Percentiles rank a stretch among this genome's conserved stretches.
Conservation (phyloP, 768 basidiomycete species). For the Cystobasidium tubakii region DNA sequence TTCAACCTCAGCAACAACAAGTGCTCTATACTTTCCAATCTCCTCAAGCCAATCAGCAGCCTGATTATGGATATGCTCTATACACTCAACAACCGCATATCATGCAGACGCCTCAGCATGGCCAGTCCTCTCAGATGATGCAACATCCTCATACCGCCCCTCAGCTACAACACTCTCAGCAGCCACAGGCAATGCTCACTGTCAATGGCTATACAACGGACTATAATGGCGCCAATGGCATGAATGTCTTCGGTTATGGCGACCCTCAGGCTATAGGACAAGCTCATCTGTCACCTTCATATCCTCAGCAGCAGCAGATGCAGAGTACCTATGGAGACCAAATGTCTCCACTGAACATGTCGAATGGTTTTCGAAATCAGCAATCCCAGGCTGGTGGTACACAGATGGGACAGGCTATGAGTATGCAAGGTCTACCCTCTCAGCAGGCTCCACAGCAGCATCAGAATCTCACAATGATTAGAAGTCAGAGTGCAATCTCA, state of each 20-base stretch:
- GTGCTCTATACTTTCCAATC: neutral
- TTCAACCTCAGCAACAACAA: slow-evolving; percentile 22
- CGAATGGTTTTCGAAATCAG: neutral
- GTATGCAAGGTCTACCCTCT: slow-evolving; percentile 7
- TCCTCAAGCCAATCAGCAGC: neutral
- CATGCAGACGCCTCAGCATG: slow-evolving; percentile 9
- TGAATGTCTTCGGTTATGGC: neutral
- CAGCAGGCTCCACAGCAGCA: neutral
- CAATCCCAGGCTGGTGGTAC: neutral
- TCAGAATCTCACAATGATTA: neutral
- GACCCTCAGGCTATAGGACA: neutral
- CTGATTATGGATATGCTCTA: neutral
- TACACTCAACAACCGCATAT: neutral
- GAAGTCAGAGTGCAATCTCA: slow-evolving; percentile 22
- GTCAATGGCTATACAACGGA: neutral
- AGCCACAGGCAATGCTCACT: neutral
- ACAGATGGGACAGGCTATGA: neutral
- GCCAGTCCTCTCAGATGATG: neutral
- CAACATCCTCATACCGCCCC: slow-evolving; percentile 12
- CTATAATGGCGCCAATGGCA: neutral
- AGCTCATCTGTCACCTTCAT: neutral
- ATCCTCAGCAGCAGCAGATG: slow-evolving; percentile 18
- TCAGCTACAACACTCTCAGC: neutral
- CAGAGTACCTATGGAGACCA: neutral
- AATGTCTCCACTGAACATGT: slow-evolving; percentile 1